phyloP scores from a whole-genome alignment of 257 asterid genomes.

The Jacaranda copaia region DNA sequence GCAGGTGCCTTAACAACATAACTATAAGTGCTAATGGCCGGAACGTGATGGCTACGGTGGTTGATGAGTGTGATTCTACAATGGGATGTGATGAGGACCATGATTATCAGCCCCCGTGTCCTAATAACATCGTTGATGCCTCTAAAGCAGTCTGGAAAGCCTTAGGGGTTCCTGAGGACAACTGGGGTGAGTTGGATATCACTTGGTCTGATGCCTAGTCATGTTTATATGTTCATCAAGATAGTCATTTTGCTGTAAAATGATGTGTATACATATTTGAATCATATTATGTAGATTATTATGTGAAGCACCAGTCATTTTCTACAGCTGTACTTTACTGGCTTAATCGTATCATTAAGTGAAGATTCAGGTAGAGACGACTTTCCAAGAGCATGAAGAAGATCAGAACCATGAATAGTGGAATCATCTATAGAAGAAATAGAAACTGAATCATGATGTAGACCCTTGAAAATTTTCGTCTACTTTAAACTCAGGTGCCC shows the following conservation, averaged over 20 bases:
- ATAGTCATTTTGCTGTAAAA: not conserved
- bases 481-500: too few species aligned
- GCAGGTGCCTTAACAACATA: slow-evolving; percentile 44
- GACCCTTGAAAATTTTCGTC: too few species aligned
- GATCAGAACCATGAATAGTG: not conserved
- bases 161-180: slow-evolving; percentile 38
- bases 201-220: slow-evolving; percentile 53
- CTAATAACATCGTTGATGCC: slow-evolving; percentile 57
- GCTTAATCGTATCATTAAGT: not conserved
- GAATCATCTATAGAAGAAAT: not conserved
- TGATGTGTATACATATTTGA: not conserved
- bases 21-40: slow-evolving; percentile 42
- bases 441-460: not conserved
- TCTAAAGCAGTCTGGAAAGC: slow-evolving; percentile 60
- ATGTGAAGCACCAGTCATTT: too few species aligned
- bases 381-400: not conserved
- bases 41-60: slow-evolving; percentile 49
- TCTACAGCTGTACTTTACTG: too few species aligned
- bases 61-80: slow-evolving; percentile 57
- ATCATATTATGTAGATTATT: not conserved
- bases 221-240: not conserved
- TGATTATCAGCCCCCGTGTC: slow-evolving; percentile 60
- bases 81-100: slow-evolving; percentile 57
- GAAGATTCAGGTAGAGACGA: not conserved
- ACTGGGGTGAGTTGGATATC: slow-evolving; percentile 52